Evolutionary conservation across 352 stramenopile species (phyloP).

Genomic region (Blastocystis sp.): DNA sequence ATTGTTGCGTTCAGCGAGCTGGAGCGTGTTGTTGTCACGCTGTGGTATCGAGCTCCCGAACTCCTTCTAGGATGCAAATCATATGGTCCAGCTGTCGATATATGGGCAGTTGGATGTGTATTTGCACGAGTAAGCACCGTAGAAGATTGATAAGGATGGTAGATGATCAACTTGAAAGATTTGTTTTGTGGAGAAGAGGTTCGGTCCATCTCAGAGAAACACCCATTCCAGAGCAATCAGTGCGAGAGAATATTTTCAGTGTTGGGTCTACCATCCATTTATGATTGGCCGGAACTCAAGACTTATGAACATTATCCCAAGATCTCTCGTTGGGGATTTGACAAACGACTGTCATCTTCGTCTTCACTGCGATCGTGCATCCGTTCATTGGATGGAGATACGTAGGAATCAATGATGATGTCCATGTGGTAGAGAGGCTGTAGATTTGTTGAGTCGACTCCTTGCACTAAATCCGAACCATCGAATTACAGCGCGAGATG

Average conservation of each 20-base stretch:
- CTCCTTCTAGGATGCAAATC: constrained; percentile 85
- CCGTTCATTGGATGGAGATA: not conserved
- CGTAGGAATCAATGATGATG: not conserved
- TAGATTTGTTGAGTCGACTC: constrained; percentile 86
- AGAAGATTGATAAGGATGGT: constrained; percentile 69
- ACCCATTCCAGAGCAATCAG: constrained; percentile 83
- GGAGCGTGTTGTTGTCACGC: constrained; percentile 83
- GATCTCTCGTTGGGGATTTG: constrained; percentile 26
- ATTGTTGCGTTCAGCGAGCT: constrained; percentile 78
- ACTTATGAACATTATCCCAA: not conserved
- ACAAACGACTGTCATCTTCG: constrained; percentile 6
- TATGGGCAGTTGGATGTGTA: constrained; percentile 92
- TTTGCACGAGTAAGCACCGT: constrained; percentile 81
- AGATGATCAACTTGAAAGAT: constrained; percentile 78
- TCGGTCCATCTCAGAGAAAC: constrained; percentile 76
- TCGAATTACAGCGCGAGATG: constrained; percentile 81
- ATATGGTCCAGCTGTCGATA: constrained; percentile 90
- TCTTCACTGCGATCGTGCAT: constrained; percentile 34
- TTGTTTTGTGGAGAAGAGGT: constrained; percentile 83
- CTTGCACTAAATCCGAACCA: constrained; percentile 87
- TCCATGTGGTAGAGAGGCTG: constrained; percentile 16
- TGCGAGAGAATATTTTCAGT: constrained; percentile 85
- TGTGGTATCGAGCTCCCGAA: constrained; percentile 91
- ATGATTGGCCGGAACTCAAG: constrained; percentile 58
- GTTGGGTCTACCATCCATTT: constrained; percentile 78